These are phyloP conservation scores for Trichoderma harzianum DNA, from an alignment of 2,329 filamentous ascomycete genomes.

Conservation along the genomic window DNA sequence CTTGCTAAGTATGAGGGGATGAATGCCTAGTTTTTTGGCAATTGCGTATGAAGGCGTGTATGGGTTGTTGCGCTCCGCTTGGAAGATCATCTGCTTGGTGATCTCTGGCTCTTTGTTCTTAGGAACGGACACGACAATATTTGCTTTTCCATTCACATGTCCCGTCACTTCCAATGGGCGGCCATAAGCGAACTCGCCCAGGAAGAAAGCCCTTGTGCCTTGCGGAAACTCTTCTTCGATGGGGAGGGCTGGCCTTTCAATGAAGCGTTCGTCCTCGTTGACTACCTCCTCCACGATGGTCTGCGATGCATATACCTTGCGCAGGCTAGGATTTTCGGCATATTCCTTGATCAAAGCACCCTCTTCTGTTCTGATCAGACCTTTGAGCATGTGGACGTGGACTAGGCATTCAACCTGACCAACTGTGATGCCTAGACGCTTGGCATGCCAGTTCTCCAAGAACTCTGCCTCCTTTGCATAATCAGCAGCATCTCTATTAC, in stretches of 20 bases:
- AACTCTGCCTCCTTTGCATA: constrained; percentile 80
- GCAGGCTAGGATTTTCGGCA: constrained; percentile 76
- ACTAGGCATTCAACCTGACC: constrained; percentile 85
- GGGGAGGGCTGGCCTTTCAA: constrained; percentile 82
- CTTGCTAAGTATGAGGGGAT: constrained; percentile 87
- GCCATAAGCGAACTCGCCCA: constrained; percentile 91
- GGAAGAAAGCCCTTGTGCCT: constrained; percentile 81
- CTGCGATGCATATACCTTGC: constrained; percentile 88
- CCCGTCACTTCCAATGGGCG: constrained; percentile 79
- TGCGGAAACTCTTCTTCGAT: constrained; percentile 89
- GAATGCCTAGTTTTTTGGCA: constrained; percentile 74
- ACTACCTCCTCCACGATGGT: constrained; percentile 84
- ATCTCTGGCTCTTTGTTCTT: constrained; percentile 78
- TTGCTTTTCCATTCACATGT: constrained; percentile 71
- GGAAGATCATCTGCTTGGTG: constrained; percentile 66
- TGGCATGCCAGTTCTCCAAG: constrained; percentile 86
- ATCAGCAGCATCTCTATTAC: constrained; percentile 70
- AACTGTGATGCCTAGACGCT: constrained; percentile 82
- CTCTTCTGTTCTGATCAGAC: constrained; percentile 83
- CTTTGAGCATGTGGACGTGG: constrained; percentile 90
- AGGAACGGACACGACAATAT: constrained; percentile 71
- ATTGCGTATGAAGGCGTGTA: constrained; percentile 90
- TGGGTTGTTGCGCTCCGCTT: constrained; percentile 65
- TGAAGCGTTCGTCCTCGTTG: constrained; percentile 88
- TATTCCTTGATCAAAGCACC: constrained; percentile 94